A percentile compares a stretch with the other conserved stretches of the same genome.
Conservation (phyloP, 805 yeast genomes). For the Metschnikowia sp. region DNA sequence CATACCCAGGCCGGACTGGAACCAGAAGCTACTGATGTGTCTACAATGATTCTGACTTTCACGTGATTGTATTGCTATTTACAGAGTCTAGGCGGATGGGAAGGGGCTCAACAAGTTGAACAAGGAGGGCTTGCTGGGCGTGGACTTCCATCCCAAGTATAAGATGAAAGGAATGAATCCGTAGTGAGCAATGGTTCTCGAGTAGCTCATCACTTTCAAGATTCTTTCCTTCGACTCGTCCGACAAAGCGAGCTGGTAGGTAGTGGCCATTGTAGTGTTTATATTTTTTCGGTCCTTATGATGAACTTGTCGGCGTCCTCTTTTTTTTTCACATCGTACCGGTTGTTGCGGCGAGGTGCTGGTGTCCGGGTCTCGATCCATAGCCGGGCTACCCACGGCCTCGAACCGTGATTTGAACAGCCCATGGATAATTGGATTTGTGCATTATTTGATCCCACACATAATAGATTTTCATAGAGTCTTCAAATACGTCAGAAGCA, state of each 20-base stretch:
- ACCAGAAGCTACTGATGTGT: too few species aligned
- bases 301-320: not conserved
- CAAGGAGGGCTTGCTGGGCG: slow-evolving; percentile 80
- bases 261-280: slow-evolving; percentile 10
- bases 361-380: slow-evolving; percentile 9
- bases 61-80: slow-evolving; percentile 10
- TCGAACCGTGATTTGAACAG: not conserved
- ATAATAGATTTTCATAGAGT: too few species aligned
- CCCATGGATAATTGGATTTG: not conserved
- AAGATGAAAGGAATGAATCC: slow-evolving; percentile 96
- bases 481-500: not conserved
- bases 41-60: not conserved
- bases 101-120: slow-evolving; percentile 74
- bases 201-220: slow-evolving; percentile 72
- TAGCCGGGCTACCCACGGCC: not conserved
- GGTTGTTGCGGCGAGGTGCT: not conserved
- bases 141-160: slow-evolving; percentile 71
- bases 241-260: slow-evolving; percentile 36
- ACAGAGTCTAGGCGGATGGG: slow-evolving; percentile 57
- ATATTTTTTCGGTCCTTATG: too few species aligned
- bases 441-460: not conserved
- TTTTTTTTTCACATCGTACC: slow-evolving; percentile 1
- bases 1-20: too few species aligned
- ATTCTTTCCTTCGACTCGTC: slow-evolving; percentile 76
- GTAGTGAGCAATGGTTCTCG: slow-evolving; percentile 87